These are phyloP conservation scores for Yamadazyma insecticola DNA, from an alignment of 805 yeast genomes.

Conservation along the genomic window DNA sequence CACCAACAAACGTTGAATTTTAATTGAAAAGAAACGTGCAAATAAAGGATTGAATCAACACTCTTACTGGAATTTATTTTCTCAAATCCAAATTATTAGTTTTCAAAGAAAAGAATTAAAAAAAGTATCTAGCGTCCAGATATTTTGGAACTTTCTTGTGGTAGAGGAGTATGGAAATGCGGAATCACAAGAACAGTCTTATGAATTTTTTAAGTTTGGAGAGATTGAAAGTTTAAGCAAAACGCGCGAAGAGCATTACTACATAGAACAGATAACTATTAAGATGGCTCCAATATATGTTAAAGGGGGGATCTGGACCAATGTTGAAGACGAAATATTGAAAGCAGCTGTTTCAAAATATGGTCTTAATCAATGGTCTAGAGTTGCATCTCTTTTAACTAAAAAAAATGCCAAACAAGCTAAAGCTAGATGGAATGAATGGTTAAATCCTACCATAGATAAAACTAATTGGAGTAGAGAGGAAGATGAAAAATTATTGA, in stretches of 20 bases:
- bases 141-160: no score
- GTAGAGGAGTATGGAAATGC: no score
- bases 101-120: no score
- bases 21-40: neutral
- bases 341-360: conserved; percentile 90
- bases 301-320: conserved; percentile 90
- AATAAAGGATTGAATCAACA: no score
- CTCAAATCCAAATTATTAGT: no score
- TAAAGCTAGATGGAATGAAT: conserved; percentile 89
- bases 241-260: neutral
- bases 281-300: conserved; percentile 60
- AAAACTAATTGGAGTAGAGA: conserved; percentile 64
- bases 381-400: conserved; percentile 81
- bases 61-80: no score
- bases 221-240: no score
- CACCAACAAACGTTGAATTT: neutral
- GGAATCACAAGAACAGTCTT: no score
- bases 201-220: no score
- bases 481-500: conserved; percentile 71
- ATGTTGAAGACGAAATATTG: conserved; percentile 77
- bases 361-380: conserved; percentile 92
- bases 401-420: conserved; percentile 89
- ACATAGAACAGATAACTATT: no score
- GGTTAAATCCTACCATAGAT: conserved; percentile 69
- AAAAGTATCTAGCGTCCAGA: no score